These are phyloP conservation scores for Tetrapisispora taiwanensis DNA, from an alignment of 805 yeast species.

Conservation along the genomic window DNA sequence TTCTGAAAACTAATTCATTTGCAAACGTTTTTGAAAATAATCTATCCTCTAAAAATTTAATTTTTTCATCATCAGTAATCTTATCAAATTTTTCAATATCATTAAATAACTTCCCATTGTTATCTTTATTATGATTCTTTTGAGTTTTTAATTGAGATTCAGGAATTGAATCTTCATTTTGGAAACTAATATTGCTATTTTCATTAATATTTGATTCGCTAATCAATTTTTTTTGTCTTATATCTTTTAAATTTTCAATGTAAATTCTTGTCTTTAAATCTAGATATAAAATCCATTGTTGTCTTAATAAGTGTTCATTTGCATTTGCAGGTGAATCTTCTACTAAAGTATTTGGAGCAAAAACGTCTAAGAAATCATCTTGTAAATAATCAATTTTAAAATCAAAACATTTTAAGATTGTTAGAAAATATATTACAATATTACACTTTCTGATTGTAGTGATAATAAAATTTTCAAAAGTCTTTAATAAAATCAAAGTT, in stretches of 20 bases:
- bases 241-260: conserved; percentile 66
- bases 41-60: conserved; percentile 32
- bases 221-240: conserved; percentile 6
- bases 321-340: conserved; percentile 10
- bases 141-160: conserved; percentile 5
- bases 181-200: not conserved
- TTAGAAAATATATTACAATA: conserved; percentile 75
- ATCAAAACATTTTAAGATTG: conserved; percentile 73
- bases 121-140: conserved; percentile 30
- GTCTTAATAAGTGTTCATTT: conserved; percentile 53
- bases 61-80: conserved; percentile 1
- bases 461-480: conserved; percentile 39
- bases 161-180: not conserved
- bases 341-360: conserved; percentile 54
- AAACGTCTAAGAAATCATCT: conserved; percentile 74
- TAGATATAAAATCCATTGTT: conserved; percentile 67
- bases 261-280: conserved; percentile 94
- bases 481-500: conserved; percentile 47
- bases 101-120: not conserved
- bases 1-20: conserved; percentile 23
- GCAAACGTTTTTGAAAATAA: conserved; percentile 63
- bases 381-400: conserved; percentile 81
- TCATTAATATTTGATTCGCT: not conserved
- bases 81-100: not conserved
- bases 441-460: conserved; percentile 70